Evolutionary conservation across 2,329 filamentous ascomycete species (phyloP).

Genomic region (Trichophyton rubrum): DNA sequence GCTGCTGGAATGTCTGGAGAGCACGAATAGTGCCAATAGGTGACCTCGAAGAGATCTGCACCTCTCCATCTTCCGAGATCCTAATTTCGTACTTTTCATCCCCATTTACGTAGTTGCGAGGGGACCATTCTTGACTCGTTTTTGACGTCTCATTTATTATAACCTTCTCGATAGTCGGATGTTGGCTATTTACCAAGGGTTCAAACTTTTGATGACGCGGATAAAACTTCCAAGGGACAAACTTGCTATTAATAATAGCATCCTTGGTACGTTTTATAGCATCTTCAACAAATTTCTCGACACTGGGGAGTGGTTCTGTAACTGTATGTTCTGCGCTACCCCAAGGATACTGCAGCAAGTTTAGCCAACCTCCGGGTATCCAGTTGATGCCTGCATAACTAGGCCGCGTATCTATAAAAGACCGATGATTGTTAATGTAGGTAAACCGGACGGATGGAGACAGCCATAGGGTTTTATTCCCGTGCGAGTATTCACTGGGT

Average conservation of each 20-base stretch:
- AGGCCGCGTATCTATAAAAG: not conserved
- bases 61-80: conserved; percentile 14
- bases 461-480: conserved; percentile 11
- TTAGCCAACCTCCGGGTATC: not conserved
- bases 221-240: conserved; percentile 23
- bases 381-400: not conserved
- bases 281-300: conserved; percentile 10
- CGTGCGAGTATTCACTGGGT: conserved; percentile 10
- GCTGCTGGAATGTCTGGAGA: conserved; percentile 20
- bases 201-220: conserved; percentile 18
- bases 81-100: conserved; percentile 19
- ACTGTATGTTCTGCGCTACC: not conserved
- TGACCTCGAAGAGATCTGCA: conserved; percentile 15
- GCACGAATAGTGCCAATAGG: conserved; percentile 19
- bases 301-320: not conserved
- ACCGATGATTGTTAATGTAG: not conserved
- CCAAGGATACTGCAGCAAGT: not conserved
- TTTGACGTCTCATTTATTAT: conserved; percentile 13
- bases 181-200: conserved; percentile 7
- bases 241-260: conserved; percentile 14
- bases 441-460: conserved; percentile 9
- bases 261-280: conserved; percentile 15
- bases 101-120: conserved; percentile 12
- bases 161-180: conserved; percentile 13
- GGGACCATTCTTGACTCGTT: conserved; percentile 3